Evolutionary conservation across 78 protist species (phyloP), one percentile per base, ranked within the genome.

Genomic region (Dictyostelium purpureum): DNA sequence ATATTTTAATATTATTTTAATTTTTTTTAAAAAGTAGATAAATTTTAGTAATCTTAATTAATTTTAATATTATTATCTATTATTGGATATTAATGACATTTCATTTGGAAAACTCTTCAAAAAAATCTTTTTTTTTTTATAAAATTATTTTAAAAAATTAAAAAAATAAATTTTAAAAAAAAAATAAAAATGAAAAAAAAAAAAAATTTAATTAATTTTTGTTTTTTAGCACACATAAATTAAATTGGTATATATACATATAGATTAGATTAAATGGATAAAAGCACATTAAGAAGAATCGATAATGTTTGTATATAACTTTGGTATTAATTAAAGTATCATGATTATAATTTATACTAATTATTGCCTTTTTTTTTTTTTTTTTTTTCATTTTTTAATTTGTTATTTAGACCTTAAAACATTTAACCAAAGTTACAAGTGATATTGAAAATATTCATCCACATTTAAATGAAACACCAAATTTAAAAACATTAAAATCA

Each of bases 391-490:
- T 9, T 43, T 43, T 43, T 43, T 47, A 47, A 14, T 14, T 43
- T 16, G 45, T 11, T 52, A 33, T 6, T n/a, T 18, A 9, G 38
- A 76, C 61, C 49, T n/a, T 54, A 49, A 35, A n/a, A 49, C 66
- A 70, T 42, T 70, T 42, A 70, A 38, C 77, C 31, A 38, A 42
- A n/a, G 77, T 42, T 19, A n/a, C n/a, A n/a, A 14, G 28, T 37
- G 61, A 49, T 43, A 65, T 21, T 28, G 75, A 45, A 61, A 35
- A 49, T 38, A 37, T 67, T 37, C 75, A 79, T 79, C 52, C 42
- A 63, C 70, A 40, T 28, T 37, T 40, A 63, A 16, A 59, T 37
- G 57, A 59, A 31, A 16, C 49, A 45, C 82, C 91, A 49, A 73
- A 73, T 85, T 61, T 73, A 6, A 42, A 73, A 21, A 2, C 31